A percentile compares a stretch with the other conserved stretches of the same genome.
Conservation (phyloP, 2,329 filamentous ascomycete genomes). For the Colletotrichum sp. region DNA sequence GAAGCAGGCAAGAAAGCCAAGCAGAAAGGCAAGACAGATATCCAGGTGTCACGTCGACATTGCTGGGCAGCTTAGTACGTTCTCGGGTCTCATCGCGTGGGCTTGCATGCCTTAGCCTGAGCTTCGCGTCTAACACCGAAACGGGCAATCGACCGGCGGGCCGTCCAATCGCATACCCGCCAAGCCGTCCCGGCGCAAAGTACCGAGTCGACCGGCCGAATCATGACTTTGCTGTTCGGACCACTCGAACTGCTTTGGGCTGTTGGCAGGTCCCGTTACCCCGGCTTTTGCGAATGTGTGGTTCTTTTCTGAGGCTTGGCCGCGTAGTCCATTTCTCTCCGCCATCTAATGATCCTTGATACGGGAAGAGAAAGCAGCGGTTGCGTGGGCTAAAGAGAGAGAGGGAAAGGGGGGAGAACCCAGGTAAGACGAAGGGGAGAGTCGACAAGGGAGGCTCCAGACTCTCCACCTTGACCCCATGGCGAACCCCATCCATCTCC, state of each 20-base stretch:
- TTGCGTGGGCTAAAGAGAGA: not conserved
- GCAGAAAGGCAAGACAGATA: not conserved
- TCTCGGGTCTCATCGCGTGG: constrained; percentile 11
- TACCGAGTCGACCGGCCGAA: constrained; percentile 9
- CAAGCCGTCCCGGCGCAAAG: constrained; percentile 16
- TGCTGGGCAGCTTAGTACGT: not conserved
- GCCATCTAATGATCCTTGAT: not conserved
- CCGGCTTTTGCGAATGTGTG: not conserved
- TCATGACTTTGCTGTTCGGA: not conserved
- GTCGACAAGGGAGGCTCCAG: not conserved
- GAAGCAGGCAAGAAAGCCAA: not conserved
- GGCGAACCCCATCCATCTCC: not conserved
- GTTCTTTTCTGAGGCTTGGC: not conserved
- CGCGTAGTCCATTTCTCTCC: not conserved
- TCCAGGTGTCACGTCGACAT: not conserved
- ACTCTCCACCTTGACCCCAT: not conserved
- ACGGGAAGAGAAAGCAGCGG: not conserved
- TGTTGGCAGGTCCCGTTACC: not conserved
- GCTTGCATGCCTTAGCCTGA: constrained; percentile 9
- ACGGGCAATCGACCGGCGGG: constrained; percentile 12
- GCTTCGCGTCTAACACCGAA: constrained; percentile 21
- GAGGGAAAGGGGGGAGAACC: not conserved
- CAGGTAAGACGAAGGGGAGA: not conserved
- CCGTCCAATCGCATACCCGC: constrained; percentile 13
- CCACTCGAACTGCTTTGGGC: not conserved